Percentiles rank a stretch among this genome's conserved stretches.
Conservation (phyloP, 768 basidiomycete species). For the Termitomyces titanicus region DNA sequence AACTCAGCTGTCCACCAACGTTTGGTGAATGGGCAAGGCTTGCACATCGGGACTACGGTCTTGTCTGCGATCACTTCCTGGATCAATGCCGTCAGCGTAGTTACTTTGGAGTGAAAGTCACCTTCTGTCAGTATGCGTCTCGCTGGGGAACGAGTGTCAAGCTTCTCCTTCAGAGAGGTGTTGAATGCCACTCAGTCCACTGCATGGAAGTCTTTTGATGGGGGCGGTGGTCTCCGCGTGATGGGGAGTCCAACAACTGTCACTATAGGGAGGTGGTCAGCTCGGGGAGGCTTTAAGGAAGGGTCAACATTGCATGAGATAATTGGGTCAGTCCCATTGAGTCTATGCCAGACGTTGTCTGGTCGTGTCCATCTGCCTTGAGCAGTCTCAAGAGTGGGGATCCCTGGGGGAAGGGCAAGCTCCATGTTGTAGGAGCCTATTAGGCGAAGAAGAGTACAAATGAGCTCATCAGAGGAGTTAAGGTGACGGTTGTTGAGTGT, state of each 20-base stretch:
- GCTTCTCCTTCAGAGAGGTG: too few relatives aligned
- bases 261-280: too few relatives aligned
- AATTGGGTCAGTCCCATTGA: too few relatives aligned
- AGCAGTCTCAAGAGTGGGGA: background rate
- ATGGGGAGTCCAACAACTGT: too few relatives aligned
- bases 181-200: background rate
- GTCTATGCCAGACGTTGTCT: too few relatives aligned
- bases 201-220: too few relatives aligned
- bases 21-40: conserved; percentile 15
- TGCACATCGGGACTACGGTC: background rate
- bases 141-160: background rate
- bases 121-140: background rate
- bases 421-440: background rate
- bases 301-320: too few relatives aligned
- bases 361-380: background rate
- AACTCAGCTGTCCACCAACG: conserved; percentile 19
- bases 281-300: too few relatives aligned
- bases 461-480: background rate
- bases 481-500: background rate
- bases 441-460: background rate
- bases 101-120: background rate
- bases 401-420: background rate
- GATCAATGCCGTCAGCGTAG: too few relatives aligned
- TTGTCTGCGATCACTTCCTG: conserved; percentile 1
- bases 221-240: too few relatives aligned